These are phyloP conservation scores for Colletotrichum zoysiae DNA, from an alignment of 2,329 filamentous ascomycete species.

Conservation along the genomic window DNA sequence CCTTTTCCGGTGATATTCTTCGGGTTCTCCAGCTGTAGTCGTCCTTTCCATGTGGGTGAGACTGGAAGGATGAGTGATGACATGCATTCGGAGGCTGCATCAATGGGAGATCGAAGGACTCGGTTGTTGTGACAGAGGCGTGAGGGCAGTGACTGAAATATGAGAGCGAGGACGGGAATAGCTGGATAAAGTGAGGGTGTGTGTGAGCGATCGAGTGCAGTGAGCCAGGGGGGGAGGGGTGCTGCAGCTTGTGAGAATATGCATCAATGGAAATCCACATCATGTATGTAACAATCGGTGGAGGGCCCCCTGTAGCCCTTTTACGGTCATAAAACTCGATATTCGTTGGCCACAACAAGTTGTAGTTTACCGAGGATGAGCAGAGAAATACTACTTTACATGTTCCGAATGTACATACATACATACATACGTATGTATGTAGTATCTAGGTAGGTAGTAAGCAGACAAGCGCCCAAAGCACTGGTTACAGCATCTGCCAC, in stretches of 20 bases:
- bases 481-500: conserved; percentile 35
- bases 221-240: conserved; percentile 6
- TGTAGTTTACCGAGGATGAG: conserved; percentile 2
- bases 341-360: conserved; percentile 3
- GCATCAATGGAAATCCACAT: not conserved
- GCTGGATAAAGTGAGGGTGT: conserved; percentile 14
- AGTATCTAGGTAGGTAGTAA: not conserved
- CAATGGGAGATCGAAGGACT: not conserved
- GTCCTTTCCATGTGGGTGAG: conserved; percentile 32
- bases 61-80: conserved; percentile 31
- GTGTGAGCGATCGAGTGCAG: conserved; percentile 19
- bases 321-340: conserved; percentile 7
- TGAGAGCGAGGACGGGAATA: conserved; percentile 5
- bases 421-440: no score
- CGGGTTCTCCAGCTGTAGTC: conserved; percentile 14
- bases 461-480: not conserved
- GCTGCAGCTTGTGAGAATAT: conserved; percentile 1
- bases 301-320: not conserved
- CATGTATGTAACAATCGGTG: conserved; percentile 20
- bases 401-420: not conserved
- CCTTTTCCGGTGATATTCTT: not conserved
- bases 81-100: conserved; percentile 5
- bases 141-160: not conserved
- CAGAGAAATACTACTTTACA: no score
- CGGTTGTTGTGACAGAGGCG: conserved; percentile 4